Evolutionary conservation across 495 filamentous ascomycete genomes (phyloP), one percentile per base, ranked within the genome.

Genomic region (Aspergillus sclerotioniger): DNA sequence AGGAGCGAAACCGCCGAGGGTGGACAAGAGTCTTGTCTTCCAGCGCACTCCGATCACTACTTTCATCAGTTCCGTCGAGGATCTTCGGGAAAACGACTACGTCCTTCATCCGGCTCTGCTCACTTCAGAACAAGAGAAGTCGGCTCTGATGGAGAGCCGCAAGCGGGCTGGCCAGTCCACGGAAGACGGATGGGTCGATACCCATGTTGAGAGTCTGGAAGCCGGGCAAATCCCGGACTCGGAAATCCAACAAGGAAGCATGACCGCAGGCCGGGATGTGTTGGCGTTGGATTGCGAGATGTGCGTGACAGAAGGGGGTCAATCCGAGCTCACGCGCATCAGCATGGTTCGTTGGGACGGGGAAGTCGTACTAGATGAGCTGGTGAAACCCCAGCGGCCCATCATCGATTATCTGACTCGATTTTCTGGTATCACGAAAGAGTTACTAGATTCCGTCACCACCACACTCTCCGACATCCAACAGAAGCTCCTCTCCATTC

Each of bases 221-320:
- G 87, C 87, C n/a, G 89, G 84, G 0, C 69, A 81, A 46, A 77
- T 87, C 0, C 84, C 86, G 0, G 87, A 89, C 20, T 65, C 72
- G 6, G 84, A 92, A 51, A 86, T 95, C 43, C 80, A 94, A 69
- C 71, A 84, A 60, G 94, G 90, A 15, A 90, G 90, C 66, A 76
- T 96, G 53, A 94, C 92, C 2, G 90, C 83, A 12, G 95, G 92
- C 17, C 84, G 89, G 41, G 83, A 87, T n/a, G 75, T 98, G 7
- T 71, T 94, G 20, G 86, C 90, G 9, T 79, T 98, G 51, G 94
- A 98, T 63, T 98, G 94, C 68, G 94, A 98, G 68, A 98, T 98
- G 94, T 96, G 91, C 65, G 82, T 87, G 67, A 93, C 92, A 0
- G 87, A 87, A 59, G 83, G 82, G 17, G 83, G 82, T 8, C 82